phyloP scores from a whole-genome alignment of 148 eudicot species.

The Camellia sinensis region DNA sequence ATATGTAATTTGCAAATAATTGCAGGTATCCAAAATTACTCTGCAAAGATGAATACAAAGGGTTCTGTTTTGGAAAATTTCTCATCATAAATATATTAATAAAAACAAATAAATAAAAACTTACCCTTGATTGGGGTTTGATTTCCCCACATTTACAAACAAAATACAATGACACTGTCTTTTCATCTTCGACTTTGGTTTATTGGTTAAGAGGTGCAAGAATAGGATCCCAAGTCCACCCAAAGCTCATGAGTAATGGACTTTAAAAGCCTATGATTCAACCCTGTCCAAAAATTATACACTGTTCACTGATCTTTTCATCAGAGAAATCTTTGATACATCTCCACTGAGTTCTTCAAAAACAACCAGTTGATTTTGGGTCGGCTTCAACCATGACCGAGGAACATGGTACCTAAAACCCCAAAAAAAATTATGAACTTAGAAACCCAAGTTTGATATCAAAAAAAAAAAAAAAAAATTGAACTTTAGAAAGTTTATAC shows the following conservation, averaged over 20 bases:
- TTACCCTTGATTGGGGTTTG: not conserved
- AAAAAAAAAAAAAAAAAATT: not conserved
- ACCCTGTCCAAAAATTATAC: not conserved
- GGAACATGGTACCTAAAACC: conserved; percentile 57
- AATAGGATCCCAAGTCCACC: not conserved
- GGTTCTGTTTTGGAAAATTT: too few species aligned
- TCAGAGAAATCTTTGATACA: conserved; percentile 39
- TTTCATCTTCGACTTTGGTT: not conserved
- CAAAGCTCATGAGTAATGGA: not conserved
- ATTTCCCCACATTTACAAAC: not conserved
- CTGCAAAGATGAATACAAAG: too few species aligned
- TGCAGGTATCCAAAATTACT: too few species aligned
- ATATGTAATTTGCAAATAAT: too few species aligned
- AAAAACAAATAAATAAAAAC: too few species aligned
- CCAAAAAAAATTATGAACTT: not conserved
- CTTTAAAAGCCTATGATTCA: not conserved
- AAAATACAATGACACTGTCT: not conserved
- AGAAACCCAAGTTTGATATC: not conserved
- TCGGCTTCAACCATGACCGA: conserved; percentile 49
- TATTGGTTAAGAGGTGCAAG: not conserved
- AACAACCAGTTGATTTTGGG: conserved; percentile 34
- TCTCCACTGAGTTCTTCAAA: conserved; percentile 56
- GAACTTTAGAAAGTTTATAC: conserved; percentile 26
- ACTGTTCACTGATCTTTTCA: conserved; percentile 28
- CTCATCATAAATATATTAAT: too few species aligned